Conservation (phyloP, 345 rosid genomes). For the Boechera retrofracta region DNA sequence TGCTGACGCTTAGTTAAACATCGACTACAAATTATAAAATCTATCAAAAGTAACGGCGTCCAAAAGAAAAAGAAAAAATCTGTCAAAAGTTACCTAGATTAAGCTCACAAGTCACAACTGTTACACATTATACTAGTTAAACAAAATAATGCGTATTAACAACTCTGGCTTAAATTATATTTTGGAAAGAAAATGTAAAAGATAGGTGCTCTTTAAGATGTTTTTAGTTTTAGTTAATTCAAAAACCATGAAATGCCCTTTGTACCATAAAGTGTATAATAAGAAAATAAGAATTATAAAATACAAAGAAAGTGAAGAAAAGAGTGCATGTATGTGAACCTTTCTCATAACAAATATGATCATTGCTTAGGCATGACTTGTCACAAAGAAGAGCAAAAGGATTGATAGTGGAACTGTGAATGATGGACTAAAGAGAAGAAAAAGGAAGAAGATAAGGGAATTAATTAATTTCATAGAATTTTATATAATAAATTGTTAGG, state of each 20-base stretch:
- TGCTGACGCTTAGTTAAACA: neutral
- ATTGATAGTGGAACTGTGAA: constrained; percentile 46
- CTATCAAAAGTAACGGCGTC: too few species aligned
- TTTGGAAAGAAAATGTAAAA: constrained; percentile 2
- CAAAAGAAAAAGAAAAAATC: too few species aligned
- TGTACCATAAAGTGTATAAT: constrained; percentile 27
- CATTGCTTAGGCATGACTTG: constrained; percentile 42
- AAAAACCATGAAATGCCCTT: constrained; percentile 19
- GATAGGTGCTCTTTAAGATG: neutral
- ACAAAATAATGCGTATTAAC: too few species aligned
- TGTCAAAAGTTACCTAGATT: neutral
- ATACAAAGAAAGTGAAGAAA: constrained; percentile 37
- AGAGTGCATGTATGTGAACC: constrained; percentile 37
- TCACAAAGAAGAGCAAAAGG: constrained; percentile 42
- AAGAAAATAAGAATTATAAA: constrained; percentile 3
- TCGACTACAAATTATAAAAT: neutral
- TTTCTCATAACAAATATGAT: constrained; percentile 39
- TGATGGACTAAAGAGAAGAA: constrained; percentile 39
- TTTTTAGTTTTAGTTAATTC: neutral
- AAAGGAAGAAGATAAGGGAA: constrained; percentile 38
- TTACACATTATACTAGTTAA: neutral
- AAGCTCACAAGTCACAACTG: neutral
- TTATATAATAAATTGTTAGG: constrained; percentile 26
- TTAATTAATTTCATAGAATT: constrained; percentile 4
- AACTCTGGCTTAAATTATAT: neutral